Base-by-base conservation (phyloP, 2,329 filamentous ascomycete species). In the Neospermospora avenae region DNA sequence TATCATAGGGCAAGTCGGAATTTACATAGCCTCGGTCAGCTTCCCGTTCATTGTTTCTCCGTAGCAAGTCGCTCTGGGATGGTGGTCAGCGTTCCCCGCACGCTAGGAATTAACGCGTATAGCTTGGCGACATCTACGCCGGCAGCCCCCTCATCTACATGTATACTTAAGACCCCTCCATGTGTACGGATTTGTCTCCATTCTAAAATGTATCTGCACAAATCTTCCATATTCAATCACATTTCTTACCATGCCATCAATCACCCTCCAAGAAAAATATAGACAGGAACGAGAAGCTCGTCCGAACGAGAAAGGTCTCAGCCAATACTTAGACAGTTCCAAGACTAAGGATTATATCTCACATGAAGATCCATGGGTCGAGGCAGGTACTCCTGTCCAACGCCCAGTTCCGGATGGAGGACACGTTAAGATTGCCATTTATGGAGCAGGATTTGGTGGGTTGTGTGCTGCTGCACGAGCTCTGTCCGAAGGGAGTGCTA, bases 291-390 rank as follows among this genome's bases (percentile, higher is more conserved):
- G 58, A 11, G 46, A 56, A 20, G 31, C 37, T 8, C 54, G 58
- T 20, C 58, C 57, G 6, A 51, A 56, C 45, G 46, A 57, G 8
- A 56, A 60, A 18, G 58, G 54, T 13, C 53, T 57, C 20, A 39
- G 20, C 25, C 58, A 60, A 28, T 60, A 57, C n/a, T 16, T 60
- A 8, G 54, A 60, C 22, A 57, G 16, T 8, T 57, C 46, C 8
- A 52, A 35, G 25, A 44, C 54, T 18, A 46, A 20, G 18, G 51
- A 57, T 41, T 60, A 53, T 22, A 56, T 57, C 16, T 18, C 35
- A 11, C 45, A 52, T 34, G 53, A 60, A 31, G 58, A 60, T 57
- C 58, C 58, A 5, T 60, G 58, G 58, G 53, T 57, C 11, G 54
- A 34, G 14, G 28, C 28, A 31, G 54, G 37, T 41, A 56, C 54